Conservation (phyloP, 2,329 filamentous ascomycete genomes). For the Cytospora schulzeri region DNA sequence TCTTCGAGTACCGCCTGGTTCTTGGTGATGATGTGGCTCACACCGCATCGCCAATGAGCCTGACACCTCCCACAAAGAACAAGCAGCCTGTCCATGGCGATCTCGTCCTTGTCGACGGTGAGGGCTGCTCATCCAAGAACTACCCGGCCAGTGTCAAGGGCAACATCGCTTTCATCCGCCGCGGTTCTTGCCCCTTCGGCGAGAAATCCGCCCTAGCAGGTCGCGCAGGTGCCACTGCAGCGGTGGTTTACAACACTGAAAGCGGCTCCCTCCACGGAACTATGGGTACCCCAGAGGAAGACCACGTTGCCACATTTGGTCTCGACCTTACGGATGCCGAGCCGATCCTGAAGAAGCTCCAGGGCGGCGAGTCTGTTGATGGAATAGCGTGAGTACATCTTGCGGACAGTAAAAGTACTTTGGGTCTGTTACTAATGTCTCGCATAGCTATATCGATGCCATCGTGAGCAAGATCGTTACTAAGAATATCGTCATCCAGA, state of each 20-base stretch:
- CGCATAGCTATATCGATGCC: slow-evolving; percentile 55
- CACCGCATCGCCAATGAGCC: slow-evolving; percentile 59
- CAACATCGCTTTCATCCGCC: slow-evolving; percentile 69
- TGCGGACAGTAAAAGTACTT: neutral
- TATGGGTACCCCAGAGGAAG: slow-evolving; percentile 59
- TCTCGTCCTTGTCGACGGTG: slow-evolving; percentile 60
- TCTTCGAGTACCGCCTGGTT: slow-evolving; percentile 60
- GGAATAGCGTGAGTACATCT: slow-evolving; percentile 46
- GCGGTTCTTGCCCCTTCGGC: slow-evolving; percentile 72
- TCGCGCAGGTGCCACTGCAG: slow-evolving; percentile 68
- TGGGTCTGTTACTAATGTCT: neutral
- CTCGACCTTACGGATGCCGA: slow-evolving; percentile 62
- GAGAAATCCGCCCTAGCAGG: slow-evolving; percentile 70
- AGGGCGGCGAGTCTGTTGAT: slow-evolving; percentile 51
- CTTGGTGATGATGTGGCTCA: slow-evolving; percentile 54
- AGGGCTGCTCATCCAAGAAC: slow-evolving; percentile 66
- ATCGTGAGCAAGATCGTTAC: slow-evolving; percentile 57
- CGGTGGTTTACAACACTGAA: slow-evolving; percentile 75
- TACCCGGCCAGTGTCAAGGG: slow-evolving; percentile 61
- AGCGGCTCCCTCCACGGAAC: slow-evolving; percentile 66
- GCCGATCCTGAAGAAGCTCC: slow-evolving; percentile 56
- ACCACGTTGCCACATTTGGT: slow-evolving; percentile 70
- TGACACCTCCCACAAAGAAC: slow-evolving; percentile 66
- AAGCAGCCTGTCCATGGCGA: slow-evolving; percentile 61
- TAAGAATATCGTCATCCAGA: slow-evolving; percentile 66